Evolutionary conservation across 2,329 filamentous ascomycete genomes (phyloP).

Genomic region (Ophidiomyces ophidiicola): DNA sequence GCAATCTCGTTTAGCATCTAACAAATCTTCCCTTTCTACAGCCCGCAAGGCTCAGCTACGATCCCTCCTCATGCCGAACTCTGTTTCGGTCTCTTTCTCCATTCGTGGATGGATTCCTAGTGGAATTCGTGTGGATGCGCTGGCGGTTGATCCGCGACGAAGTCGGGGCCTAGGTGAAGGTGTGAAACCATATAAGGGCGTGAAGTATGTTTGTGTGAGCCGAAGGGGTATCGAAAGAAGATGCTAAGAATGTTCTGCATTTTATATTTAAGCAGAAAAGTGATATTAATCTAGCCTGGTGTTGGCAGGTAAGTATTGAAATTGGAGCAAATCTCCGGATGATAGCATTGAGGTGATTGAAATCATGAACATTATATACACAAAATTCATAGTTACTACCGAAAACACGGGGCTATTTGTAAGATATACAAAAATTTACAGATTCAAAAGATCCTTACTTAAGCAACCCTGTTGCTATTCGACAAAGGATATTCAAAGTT

Average conservation of each 20-base stretch:
- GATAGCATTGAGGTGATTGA: no score
- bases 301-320: no score
- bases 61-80: conserved; percentile 67
- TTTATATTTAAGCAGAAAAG: background rate
- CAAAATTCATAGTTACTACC: no score
- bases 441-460: no score
- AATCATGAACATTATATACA: no score
- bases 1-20: no score
- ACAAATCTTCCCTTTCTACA: background rate
- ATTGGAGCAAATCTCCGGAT: no score
- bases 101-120: conserved; percentile 54
- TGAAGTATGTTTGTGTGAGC: conserved; percentile 82
- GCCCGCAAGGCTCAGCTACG: conserved; percentile 31
- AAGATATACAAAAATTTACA: no score
- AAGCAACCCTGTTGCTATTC: no score
- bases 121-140: conserved; percentile 50
- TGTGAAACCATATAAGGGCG: conserved; percentile 91
- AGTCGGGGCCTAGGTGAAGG: conserved; percentile 76
- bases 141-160: conserved; percentile 58
- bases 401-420: no score
- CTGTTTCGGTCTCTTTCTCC: conserved; percentile 54
- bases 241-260: conserved; percentile 18
- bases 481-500: conserved; percentile 22
- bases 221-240: conserved; percentile 41
- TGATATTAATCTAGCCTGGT: no score